Evolutionary conservation across 208 protist species (phyloP), one percentile per base, ranked within the genome.

Genomic region (Endotrypanum monterogeii): DNA sequence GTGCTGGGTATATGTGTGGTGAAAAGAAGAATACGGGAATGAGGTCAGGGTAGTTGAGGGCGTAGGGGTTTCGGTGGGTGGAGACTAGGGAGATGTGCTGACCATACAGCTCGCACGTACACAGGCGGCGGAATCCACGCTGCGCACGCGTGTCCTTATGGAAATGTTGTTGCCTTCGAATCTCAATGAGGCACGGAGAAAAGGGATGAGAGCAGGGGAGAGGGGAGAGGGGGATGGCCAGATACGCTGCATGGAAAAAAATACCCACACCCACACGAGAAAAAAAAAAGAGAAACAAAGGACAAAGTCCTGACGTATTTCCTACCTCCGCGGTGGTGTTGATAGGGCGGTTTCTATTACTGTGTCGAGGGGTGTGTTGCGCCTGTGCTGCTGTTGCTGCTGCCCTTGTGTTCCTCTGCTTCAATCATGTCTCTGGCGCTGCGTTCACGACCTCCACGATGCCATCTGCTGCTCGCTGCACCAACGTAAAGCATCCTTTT

Each of bases 371-470:
- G 28, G 25, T 28, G 7, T 12, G n/a, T 39, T 28, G 51, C 39
- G 35, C 14, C 32, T 25, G 46, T 55, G 35, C 23, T 69, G 16
- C 28, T 69, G 44, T 20, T 35, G 39, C 50, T 30, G 14, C 63
- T 41, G 0, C 32, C 3, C 55, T 76, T 30, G 9, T 76, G 16
- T 25, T 37, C 5, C 35, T 48, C 23, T 5, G n/a, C 60, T 48
- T 25, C 37, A 25, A 20, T 62, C 54, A 72, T 4, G 25, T n/a
- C 35, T 51, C 56, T 32, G 73, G 55, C 62, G 69, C 72, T 2
- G 83, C 71, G n/a, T 72, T 35, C 30, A 90, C 56, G 37, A 93
- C 85, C 67, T 89, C 85, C 46, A 89, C 76, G 1, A 85, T 73
- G 56, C 78, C 72, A 57, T 89, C 85, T 3, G 57, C 25, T 7